phyloP scores from a whole-genome alignment of 2,329 filamentous ascomycete species.

The Paraphoma sp. region DNA sequence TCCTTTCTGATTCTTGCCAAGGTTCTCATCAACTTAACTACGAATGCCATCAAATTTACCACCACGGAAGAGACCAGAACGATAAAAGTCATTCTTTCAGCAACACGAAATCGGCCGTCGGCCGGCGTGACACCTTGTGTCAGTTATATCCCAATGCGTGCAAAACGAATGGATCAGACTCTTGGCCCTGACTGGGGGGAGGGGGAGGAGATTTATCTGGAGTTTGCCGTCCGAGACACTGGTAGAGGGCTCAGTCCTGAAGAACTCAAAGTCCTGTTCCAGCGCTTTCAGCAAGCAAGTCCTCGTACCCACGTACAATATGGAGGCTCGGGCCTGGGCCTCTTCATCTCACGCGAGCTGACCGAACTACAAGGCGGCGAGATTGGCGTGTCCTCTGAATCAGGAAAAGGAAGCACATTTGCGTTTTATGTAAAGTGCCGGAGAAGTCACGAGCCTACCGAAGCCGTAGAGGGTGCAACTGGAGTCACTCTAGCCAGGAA shows the following conservation, averaged over 20 bases:
- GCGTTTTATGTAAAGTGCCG: conserved; percentile 77
- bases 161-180: conserved; percentile 55
- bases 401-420: conserved; percentile 75
- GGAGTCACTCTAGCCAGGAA: conserved; percentile 32
- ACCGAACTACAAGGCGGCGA: conserved; percentile 82
- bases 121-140: conserved; percentile 55
- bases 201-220: conserved; percentile 70
- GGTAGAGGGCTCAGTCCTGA: conserved; percentile 74
- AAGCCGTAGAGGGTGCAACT: conserved; percentile 35
- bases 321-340: conserved; percentile 77
- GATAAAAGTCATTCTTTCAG: conserved; percentile 71
- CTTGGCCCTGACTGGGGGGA: conserved; percentile 71
- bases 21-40: conserved; percentile 79
- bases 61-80: conserved; percentile 66
- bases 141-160: conserved; percentile 67
- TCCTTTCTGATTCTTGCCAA: conserved; percentile 8
- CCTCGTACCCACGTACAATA: conserved; percentile 79
- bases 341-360: conserved; percentile 81
- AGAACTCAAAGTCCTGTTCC: conserved; percentile 77
- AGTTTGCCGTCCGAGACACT: conserved; percentile 78
- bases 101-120: conserved; percentile 63
- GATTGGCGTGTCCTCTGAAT: conserved; percentile 74
- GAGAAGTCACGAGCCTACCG: conserved; percentile 55
- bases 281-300: conserved; percentile 79
- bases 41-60: conserved; percentile 85